Conservation (phyloP, 164 flowering plant species). For the Brasenia schreberi region DNA sequence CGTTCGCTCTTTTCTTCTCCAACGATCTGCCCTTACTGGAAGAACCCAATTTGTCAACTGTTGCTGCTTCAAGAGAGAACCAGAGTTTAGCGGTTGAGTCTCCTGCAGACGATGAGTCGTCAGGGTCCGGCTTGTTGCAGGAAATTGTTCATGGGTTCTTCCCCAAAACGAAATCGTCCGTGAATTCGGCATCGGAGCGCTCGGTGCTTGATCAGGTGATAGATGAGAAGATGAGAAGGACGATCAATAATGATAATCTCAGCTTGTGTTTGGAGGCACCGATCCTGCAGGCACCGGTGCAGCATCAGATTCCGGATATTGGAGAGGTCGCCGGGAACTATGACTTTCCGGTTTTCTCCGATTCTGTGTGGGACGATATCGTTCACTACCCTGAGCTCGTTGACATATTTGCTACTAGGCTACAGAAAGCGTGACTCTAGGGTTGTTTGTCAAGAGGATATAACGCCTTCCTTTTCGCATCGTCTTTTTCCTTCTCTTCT, state of each 20-base stretch:
- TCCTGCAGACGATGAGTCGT: conserved; percentile 18
- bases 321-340: conserved; percentile 1
- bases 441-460: too few relatives aligned
- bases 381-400: conserved; percentile 41
- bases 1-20: conserved; percentile 1
- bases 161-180: conserved; percentile 23
- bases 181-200: background rate
- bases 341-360: conserved; percentile 4
- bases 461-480: too few relatives aligned
- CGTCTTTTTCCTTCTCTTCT: too few relatives aligned
- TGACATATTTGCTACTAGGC: conserved; percentile 23
- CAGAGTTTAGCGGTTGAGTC: conserved; percentile 23
- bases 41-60: background rate
- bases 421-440: conserved; percentile 24
- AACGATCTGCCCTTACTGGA: conserved; percentile 1
- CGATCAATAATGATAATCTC: conserved; percentile 5
- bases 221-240: conserved; percentile 3
- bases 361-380: conserved; percentile 22
- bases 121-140: conserved; percentile 55
- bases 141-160: conserved; percentile 52
- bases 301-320: background rate
- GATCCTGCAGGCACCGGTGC: background rate
- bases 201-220: background rate
- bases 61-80: background rate
- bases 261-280: conserved; percentile 8